Percentiles rank a stretch among this genome's conserved stretches.
Conservation (phyloP, 495 filamentous ascomycete species). For the Lasiosphaeris hirsuta region DNA sequence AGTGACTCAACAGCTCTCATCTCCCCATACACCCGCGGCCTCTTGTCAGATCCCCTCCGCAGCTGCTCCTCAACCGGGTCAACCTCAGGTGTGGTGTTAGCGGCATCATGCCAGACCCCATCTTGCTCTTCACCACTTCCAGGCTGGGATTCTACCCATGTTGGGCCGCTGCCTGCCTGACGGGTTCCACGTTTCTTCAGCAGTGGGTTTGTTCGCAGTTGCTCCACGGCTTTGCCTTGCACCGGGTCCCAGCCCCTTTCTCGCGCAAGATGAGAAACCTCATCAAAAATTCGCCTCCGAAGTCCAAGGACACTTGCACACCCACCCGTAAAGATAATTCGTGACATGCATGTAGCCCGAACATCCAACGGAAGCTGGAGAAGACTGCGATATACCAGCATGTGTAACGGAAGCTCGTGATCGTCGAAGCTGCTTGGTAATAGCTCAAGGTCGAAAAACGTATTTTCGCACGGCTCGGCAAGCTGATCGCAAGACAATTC, state of each 20-base stretch:
- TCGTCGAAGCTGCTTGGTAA: conserved; percentile 64
- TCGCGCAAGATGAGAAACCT: conserved; percentile 62
- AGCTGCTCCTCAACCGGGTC: conserved; percentile 67
- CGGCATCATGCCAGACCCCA: conserved; percentile 40
- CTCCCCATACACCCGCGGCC: conserved; percentile 48
- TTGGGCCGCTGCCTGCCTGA: conserved; percentile 26
- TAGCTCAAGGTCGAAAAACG: conserved; percentile 60
- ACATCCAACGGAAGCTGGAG: conserved; percentile 75
- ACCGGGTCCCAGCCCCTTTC: conserved; percentile 74
- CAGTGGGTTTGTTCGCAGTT: conserved; percentile 52
- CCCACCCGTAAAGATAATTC: conserved; percentile 84
- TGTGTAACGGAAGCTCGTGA: conserved; percentile 71
- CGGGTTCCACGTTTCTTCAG: conserved; percentile 38
- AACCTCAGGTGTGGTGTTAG: conserved; percentile 44
- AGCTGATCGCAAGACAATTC: conserved; percentile 65
- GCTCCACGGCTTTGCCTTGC: conserved; percentile 56
- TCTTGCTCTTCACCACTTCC: conserved; percentile 20
- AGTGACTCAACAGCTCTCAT: conserved; percentile 77
- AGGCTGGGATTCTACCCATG: conserved; percentile 8
- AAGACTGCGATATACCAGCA: conserved; percentile 72
- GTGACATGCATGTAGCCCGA: conserved; percentile 80
- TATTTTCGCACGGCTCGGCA: conserved; percentile 68
- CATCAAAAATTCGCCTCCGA: conserved; percentile 72
- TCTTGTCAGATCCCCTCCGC: conserved; percentile 47
- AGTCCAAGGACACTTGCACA: conserved; percentile 77